Percentiles rank a stretch among this genome's conserved stretches.
These are phyloP conservation scores for Allomyces javanicus DNA, from an alignment of 192 early-diverging fungal genomes.

Conservation along the genomic window DNA sequence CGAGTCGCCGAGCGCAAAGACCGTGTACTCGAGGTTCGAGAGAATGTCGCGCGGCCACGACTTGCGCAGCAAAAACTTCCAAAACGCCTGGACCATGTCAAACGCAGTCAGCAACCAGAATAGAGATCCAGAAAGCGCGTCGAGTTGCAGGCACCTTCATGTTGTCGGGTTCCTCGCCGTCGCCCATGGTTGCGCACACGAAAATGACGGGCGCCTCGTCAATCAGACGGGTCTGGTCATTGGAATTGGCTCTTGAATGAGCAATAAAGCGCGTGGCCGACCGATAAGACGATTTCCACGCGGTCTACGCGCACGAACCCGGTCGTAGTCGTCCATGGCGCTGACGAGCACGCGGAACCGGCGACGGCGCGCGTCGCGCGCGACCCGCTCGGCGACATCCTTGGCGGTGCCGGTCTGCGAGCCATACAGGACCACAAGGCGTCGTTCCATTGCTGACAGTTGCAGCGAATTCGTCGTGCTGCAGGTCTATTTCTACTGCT, in stretches of 20 bases:
- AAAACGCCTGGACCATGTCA: conserved; percentile 34
- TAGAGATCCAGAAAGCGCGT: not conserved
- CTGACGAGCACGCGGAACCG: conserved; percentile 39
- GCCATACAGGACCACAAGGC: conserved; percentile 64
- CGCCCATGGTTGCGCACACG: conserved; percentile 81
- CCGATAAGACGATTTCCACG: not conserved
- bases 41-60: conserved; percentile 44
- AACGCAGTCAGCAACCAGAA: no score
- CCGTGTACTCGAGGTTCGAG: conserved; percentile 47
- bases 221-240: not conserved
- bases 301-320: conserved; percentile 13
- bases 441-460: conserved; percentile 1
- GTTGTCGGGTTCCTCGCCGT: conserved; percentile 76
- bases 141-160: conserved; percentile 45
- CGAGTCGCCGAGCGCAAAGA: conserved; percentile 91
- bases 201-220: conserved; percentile 40
- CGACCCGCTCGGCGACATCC: conserved; percentile 69
- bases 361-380: conserved; percentile 53
- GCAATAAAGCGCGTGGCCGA: conserved; percentile 1
- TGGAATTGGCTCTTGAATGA: not conserved
- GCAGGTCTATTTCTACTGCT: no score
- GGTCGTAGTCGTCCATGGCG: conserved; percentile 62
- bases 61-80: conserved; percentile 77
- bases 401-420: conserved; percentile 84
- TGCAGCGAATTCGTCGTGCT: no score